Conservation (phyloP, 2,329 filamentous ascomycete genomes). For the Arthrobotrys megalospora region DNA sequence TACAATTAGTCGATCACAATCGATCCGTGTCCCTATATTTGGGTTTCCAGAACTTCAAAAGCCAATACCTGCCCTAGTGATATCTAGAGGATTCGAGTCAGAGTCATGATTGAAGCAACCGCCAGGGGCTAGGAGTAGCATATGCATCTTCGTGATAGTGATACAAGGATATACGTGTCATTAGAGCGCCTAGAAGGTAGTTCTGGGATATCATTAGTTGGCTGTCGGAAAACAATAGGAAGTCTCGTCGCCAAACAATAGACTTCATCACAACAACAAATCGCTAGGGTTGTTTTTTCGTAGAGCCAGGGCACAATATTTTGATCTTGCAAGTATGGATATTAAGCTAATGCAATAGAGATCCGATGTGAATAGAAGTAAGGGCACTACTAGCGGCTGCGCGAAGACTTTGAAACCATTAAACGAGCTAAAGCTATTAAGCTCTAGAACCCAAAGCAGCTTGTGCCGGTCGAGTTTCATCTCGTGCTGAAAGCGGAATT, state of each 20-base stretch:
- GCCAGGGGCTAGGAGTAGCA: no score
- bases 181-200: background rate
- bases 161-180: no score
- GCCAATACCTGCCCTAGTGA: background rate
- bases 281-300: background rate
- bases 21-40: background rate
- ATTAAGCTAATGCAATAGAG: no score
- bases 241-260: background rate
- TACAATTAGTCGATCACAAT: no score
- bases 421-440: background rate
- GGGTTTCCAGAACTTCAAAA: background rate
- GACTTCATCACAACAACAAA: slow-evolving; percentile 3
- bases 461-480: background rate
- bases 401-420: no score
- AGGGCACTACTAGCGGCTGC: background rate
- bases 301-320: background rate
- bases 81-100: background rate
- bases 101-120: background rate
- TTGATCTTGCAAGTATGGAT: no score
- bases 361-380: no score
- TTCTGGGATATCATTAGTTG: background rate
- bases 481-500: background rate
- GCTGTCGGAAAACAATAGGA: background rate
- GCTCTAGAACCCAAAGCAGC: background rate
- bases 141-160: no score